These are phyloP conservation scores for Canariomyces notabilis DNA, from an alignment of 2,329 filamentous ascomycete genomes.

Conservation along the genomic window DNA sequence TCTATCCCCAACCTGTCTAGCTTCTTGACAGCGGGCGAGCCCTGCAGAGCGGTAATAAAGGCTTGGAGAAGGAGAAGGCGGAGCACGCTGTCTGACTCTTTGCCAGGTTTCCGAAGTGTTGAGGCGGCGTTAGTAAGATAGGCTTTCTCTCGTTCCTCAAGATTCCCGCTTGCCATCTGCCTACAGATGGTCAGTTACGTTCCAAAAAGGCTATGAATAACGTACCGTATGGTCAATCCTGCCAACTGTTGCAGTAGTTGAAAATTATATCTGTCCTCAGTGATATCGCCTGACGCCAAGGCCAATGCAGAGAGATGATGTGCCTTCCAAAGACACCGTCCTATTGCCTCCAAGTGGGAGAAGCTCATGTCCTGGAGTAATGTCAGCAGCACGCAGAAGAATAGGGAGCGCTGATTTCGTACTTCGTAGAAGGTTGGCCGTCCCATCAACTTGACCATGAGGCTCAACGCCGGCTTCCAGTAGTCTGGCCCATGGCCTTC, in stretches of 20 bases:
- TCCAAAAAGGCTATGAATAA: background rate
- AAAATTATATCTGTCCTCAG: constrained; percentile 18
- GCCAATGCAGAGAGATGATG: constrained; percentile 15
- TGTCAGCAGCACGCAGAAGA: constrained; percentile 2
- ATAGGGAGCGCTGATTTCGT: background rate
- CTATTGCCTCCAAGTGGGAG: constrained; percentile 32
- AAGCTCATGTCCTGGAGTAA: constrained; percentile 36
- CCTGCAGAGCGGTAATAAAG: constrained; percentile 14
- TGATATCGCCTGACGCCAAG: constrained; percentile 6
- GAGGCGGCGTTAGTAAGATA: constrained; percentile 28
- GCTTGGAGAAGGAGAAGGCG: constrained; percentile 18
- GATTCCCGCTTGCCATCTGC: constrained; percentile 39
- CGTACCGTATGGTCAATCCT: constrained; percentile 22
- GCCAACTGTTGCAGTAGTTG: constrained; percentile 19
- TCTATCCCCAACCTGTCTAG: constrained; percentile 14
- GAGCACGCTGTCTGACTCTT: constrained; percentile 11
- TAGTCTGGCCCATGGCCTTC: constrained; percentile 10
- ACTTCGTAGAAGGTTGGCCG: constrained; percentile 48
- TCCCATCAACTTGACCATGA: constrained; percentile 46
- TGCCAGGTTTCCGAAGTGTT: constrained; percentile 20
- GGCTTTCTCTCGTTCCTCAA: constrained; percentile 37
- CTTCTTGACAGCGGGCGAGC: constrained; percentile 12
- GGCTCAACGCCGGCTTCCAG: constrained; percentile 38
- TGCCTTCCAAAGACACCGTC: constrained; percentile 17
- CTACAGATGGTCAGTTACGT: constrained; percentile 21